phyloP scores from a whole-genome alignment of 2,329 filamentous ascomycete genomes.

The Calonectria hongkongensis region DNA sequence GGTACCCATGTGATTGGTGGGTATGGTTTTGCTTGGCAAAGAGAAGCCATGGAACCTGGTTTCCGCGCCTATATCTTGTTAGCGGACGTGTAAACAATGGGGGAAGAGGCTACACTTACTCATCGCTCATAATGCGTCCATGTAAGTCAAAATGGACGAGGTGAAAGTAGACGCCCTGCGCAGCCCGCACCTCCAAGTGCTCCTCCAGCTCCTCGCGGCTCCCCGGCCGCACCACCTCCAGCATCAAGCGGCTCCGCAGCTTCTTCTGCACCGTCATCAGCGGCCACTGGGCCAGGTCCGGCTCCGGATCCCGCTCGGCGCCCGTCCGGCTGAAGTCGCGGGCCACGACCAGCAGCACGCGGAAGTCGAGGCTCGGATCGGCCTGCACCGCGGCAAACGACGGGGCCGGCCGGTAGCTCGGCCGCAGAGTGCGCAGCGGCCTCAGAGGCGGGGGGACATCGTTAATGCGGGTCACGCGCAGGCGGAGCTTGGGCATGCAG shows the following conservation, averaged over 20 bases:
- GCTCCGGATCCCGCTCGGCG: slow-evolving; percentile 35
- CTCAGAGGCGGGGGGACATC: background rate
- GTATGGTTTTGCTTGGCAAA: slow-evolving; percentile 32
- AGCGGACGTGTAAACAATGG: background rate
- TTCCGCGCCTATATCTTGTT: slow-evolving; percentile 17
- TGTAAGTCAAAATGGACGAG: slow-evolving; percentile 37
- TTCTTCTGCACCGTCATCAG: slow-evolving; percentile 35
- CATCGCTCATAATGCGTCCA: slow-evolving; percentile 26
- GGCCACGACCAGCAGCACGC: slow-evolving; percentile 35
- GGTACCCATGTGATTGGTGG: slow-evolving; percentile 28
- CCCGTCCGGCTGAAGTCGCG: slow-evolving; percentile 33
- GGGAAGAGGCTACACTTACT: slow-evolving; percentile 1
- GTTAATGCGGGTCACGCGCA: slow-evolving; percentile 36
- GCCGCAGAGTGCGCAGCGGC: background rate
- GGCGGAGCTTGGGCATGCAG: slow-evolving; percentile 19
- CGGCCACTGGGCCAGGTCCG: slow-evolving; percentile 36
- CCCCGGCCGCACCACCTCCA: slow-evolving; percentile 38
- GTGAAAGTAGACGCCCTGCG: slow-evolving; percentile 33
- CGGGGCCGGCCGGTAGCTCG: background rate
- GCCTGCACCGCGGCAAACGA: slow-evolving; percentile 34
- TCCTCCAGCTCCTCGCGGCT: slow-evolving; percentile 35
- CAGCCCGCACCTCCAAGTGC: slow-evolving; percentile 28
- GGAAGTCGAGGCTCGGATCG: slow-evolving; percentile 29
- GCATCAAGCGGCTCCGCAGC: slow-evolving; percentile 33
- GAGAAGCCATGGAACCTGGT: slow-evolving; percentile 35